Conservation (phyloP, 2,329 filamentous ascomycete species). For the Penicillium glabrum region DNA sequence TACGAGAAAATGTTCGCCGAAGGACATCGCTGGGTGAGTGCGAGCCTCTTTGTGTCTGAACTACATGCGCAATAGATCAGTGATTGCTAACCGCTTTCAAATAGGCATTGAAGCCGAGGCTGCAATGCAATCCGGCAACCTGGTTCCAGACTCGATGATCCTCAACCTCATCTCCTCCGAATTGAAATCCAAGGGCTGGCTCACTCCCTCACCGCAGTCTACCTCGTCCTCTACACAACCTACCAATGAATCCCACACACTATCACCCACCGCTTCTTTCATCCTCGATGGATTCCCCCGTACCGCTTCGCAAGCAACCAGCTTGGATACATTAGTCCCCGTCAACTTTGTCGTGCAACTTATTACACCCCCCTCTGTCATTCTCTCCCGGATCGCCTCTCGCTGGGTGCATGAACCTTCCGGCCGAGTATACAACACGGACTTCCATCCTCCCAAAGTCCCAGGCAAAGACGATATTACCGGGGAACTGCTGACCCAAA, state of each 20-base stretch:
- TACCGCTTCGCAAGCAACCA: slow-evolving; percentile 74
- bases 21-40: slow-evolving; percentile 76
- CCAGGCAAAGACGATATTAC: slow-evolving; percentile 85
- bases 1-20: slow-evolving; percentile 89
- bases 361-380: slow-evolving; percentile 79
- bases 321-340: slow-evolving; percentile 78
- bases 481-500: slow-evolving; percentile 78
- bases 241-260: slow-evolving; percentile 40
- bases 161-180: slow-evolving; percentile 89
- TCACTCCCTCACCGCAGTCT: slow-evolving; percentile 48
- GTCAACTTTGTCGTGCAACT: slow-evolving; percentile 92
- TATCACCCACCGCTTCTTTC: slow-evolving; percentile 80
- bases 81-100: slow-evolving; percentile 10
- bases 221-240: slow-evolving; percentile 5
- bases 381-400: slow-evolving; percentile 84
- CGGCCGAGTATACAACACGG: slow-evolving; percentile 91
- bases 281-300: slow-evolving; percentile 96
- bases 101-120: slow-evolving; percentile 86
- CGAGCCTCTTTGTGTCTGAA: background rate
- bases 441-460: slow-evolving; percentile 82
- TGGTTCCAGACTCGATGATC: slow-evolving; percentile 92
- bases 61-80: background rate
- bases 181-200: slow-evolving; percentile 81
- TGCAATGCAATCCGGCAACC: slow-evolving; percentile 80
- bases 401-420: slow-evolving; percentile 93